A percentile compares a stretch with the other conserved stretches of the same genome.
These are phyloP conservation scores for Hemisphaericaspora lyxosophila DNA, from an alignment of 1,139 yeast genomes.

Conservation along the genomic window DNA sequence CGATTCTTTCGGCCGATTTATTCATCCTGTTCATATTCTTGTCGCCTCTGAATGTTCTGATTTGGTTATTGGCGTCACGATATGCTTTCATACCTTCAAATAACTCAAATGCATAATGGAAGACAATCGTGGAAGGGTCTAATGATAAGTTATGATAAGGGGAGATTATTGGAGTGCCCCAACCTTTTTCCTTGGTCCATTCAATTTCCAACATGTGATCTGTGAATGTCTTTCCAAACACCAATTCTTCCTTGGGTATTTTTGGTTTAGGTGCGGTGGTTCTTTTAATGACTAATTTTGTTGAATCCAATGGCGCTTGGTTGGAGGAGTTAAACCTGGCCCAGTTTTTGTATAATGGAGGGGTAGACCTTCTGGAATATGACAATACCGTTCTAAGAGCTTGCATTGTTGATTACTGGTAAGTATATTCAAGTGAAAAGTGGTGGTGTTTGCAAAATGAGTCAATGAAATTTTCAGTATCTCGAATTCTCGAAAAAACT, in stretches of 20 bases:
- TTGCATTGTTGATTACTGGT: constrained; percentile 2
- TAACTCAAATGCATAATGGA: constrained; percentile 93
- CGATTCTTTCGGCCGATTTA: constrained; percentile 81
- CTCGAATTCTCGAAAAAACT: too few species aligned
- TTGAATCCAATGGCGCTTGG: constrained; percentile 52
- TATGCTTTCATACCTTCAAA: constrained; percentile 98
- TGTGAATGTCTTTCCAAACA: constrained; percentile 84
- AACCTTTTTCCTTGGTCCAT: constrained; percentile 76
- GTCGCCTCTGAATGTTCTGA: constrained; percentile 86
- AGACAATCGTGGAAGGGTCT: constrained; percentile 86
- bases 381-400: background rate
- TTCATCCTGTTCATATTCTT: constrained; percentile 91
- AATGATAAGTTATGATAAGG: constrained; percentile 76
- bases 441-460: too few species aligned
- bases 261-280: constrained; percentile 64
- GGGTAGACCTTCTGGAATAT: background rate
- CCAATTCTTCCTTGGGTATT: constrained; percentile 71
- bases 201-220: constrained; percentile 88
- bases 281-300: constrained; percentile 59
- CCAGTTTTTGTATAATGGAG: background rate
- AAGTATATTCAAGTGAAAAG: too few species aligned
- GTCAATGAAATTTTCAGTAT: background rate
- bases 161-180: constrained; percentile 81
- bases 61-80: constrained; percentile 61
- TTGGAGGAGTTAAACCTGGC: constrained; percentile 3